phyloP scores from a whole-genome alignment of 306 rosid species.

The Abrus pulchellus region DNA sequence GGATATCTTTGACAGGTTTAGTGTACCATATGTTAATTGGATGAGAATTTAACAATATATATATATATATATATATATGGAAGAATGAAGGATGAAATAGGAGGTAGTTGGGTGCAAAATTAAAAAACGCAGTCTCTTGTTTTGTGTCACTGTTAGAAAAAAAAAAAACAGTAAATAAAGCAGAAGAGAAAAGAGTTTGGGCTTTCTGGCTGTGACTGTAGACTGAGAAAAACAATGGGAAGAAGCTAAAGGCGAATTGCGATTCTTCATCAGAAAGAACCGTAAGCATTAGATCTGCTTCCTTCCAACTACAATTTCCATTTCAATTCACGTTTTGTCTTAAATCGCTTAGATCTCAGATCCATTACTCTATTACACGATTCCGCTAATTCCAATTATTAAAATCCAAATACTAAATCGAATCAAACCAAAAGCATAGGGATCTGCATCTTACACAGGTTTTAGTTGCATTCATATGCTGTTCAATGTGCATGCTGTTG shows the following conservation, averaged over 20 bases:
- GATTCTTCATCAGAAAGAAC: conserved; percentile 18
- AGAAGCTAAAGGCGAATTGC: conserved; percentile 30
- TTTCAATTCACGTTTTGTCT: conserved; percentile 29
- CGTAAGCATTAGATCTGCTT: conserved; percentile 52
- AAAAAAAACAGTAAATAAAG: background rate
- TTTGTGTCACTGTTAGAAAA: background rate
- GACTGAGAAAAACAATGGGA: conserved; percentile 28
- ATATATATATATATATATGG: background rate
- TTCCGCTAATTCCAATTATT: background rate
- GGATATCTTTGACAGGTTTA: conserved; percentile 40
- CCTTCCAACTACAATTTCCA: background rate
- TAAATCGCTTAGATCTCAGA: conserved; percentile 33
- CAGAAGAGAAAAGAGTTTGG: background rate
- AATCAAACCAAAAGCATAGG: background rate
- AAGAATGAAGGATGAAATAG: background rate
- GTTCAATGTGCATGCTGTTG: background rate
- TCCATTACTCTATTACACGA: conserved; percentile 9
- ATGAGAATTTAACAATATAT: background rate
- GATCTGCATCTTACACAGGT: conserved; percentile 20
- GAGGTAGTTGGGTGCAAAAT: background rate
- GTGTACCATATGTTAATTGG: background rate
- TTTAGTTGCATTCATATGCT: conserved; percentile 24
- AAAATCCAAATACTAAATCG: background rate
- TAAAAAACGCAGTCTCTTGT: background rate
- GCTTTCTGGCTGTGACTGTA: conserved; percentile 15